Evolutionary conservation across 768 basidiomycete genomes (phyloP), one percentile per base, ranked within the genome.

Genomic region (Dioszegia hungarica): DNA sequence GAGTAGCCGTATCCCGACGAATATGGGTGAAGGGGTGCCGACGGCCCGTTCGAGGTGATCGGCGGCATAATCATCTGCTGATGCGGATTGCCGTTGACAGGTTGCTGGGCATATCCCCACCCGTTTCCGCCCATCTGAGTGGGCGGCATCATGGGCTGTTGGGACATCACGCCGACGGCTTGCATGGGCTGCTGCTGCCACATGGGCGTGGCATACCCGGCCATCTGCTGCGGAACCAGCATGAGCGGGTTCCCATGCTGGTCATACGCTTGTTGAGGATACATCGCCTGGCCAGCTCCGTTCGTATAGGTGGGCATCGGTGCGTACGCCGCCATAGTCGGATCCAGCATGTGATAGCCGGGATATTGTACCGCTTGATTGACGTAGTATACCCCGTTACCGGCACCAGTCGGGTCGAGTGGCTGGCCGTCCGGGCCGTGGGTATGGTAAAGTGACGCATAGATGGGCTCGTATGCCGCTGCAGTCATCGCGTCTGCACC

Each of bases 381-480:
- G 20, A 51, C 49, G 19, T 48, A 48, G 31, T 48, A 48, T 9
- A n/a, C n/a, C 25, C 45, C 45, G 17, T 29, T 47, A 24, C 15
- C 3, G 9, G 24, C 25, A 5, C 29, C 17, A 5, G 29, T 3
- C 6, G 24, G 24, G 58, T 10, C 31, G 36, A 34, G 27, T 37
- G 28, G 22, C 31, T 40, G 25, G 25, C 5, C 2, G 5, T 34
- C 52, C 15, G 52, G 40, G 31, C 51, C 57, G 8, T 62, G 62
- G 9, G 62, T 59, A 39, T 70, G 54, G 25, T 58, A 66, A 17
- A 67, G 45, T 14, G 68, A 70, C 12, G 68, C 59, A 44, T 65
- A 70, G 24, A 67, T 49, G 1, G 66, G 62, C 28, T 70, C 62
- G 43, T 57, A 33, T 17, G 52, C 8, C 37, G 37, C 15, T 17